A percentile compares a stretch with the other conserved stretches of the same genome.
These are phyloP conservation scores for Eimeria sp. DNA, from an alignment of 169 alveolate genomes.

Conservation along the genomic window DNA sequence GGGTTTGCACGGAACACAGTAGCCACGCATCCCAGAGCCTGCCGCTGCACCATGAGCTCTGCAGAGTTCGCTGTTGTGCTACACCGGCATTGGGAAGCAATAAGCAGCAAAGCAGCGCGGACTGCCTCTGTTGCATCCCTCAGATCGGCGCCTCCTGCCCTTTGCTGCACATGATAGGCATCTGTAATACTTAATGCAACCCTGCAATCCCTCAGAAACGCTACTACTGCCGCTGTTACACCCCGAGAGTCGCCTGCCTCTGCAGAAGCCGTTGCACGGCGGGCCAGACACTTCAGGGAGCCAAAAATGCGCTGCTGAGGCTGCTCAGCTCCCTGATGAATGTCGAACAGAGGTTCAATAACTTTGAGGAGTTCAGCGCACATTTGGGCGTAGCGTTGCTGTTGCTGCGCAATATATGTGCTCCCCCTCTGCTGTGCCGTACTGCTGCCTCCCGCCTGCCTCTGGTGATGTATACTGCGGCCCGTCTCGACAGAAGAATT, in stretches of 20 bases:
- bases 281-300: constrained; percentile 16
- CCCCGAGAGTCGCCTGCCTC: constrained; percentile 9
- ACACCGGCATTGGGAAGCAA: constrained; percentile 22
- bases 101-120: neutral
- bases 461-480: neutral
- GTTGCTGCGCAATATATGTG: constrained; percentile 14
- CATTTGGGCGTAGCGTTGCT: constrained; percentile 28
- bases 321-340: neutral
- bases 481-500: neutral
- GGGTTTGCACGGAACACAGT: constrained; percentile 4
- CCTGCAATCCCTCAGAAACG: constrained; percentile 2
- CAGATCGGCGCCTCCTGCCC: neutral
- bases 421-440: constrained; percentile 2
- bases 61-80: constrained; percentile 52
- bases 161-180: neutral
- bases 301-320: neutral
- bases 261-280: constrained; percentile 38
- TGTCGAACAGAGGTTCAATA: neutral
- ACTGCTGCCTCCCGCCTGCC: neutral
- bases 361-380: constrained; percentile 21
- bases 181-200: neutral
- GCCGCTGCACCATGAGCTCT: constrained; percentile 58
- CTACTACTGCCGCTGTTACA: constrained; percentile 18
- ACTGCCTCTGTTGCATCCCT: neutral
- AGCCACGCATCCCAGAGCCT: neutral